Percentiles rank a stretch among this genome's conserved stretches.
Evolutionary conservation across 139 green algal species (phyloP).

Genomic region (Dunaliella sp.): DNA sequence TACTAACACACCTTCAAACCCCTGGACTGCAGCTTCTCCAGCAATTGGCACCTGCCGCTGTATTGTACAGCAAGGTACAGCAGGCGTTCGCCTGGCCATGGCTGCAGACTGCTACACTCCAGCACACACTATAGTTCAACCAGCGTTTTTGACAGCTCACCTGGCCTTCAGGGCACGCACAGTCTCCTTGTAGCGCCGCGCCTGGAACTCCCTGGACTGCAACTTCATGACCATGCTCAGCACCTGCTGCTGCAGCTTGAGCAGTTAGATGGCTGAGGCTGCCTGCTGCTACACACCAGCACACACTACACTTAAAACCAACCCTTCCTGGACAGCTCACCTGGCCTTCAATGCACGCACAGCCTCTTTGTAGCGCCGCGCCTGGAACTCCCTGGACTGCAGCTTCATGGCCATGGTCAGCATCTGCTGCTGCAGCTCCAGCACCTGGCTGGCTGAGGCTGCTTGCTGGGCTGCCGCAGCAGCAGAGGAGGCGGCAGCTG

Average conservation of each 20-base stretch:
- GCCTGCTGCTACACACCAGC: no score
- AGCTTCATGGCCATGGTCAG: slow-evolving; percentile 27
- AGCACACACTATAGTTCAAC: no score
- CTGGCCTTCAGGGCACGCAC: slow-evolving; percentile 45
- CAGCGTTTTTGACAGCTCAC: no score
- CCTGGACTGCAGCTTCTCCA: slow-evolving; percentile 30
- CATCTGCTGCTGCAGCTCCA: slow-evolving; percentile 43
- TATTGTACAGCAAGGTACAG: no score
- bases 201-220: slow-evolving; percentile 39
- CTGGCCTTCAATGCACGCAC: slow-evolving; percentile 44
- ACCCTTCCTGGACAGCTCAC: no score
- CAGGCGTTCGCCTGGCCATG: slow-evolving; percentile 34
- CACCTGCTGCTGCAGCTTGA: slow-evolving; percentile 46
- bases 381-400: slow-evolving; percentile 40
- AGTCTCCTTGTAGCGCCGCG: slow-evolving; percentile 60
- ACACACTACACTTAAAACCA: no score
- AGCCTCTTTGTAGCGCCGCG: slow-evolving; percentile 61
- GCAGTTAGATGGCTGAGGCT: no score
- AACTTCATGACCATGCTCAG: slow-evolving; percentile 24
- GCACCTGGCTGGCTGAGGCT: slow-evolving; percentile 14
- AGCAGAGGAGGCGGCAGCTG: background rate
- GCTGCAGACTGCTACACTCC: no score
- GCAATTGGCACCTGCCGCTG: slow-evolving; percentile 35
- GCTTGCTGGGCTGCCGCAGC: slow-evolving; percentile 5
- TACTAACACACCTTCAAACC: slow-evolving; percentile 52